phyloP scores from a whole-genome alignment of 2,329 filamentous ascomycete genomes.

The Corynespora cassiicola region DNA sequence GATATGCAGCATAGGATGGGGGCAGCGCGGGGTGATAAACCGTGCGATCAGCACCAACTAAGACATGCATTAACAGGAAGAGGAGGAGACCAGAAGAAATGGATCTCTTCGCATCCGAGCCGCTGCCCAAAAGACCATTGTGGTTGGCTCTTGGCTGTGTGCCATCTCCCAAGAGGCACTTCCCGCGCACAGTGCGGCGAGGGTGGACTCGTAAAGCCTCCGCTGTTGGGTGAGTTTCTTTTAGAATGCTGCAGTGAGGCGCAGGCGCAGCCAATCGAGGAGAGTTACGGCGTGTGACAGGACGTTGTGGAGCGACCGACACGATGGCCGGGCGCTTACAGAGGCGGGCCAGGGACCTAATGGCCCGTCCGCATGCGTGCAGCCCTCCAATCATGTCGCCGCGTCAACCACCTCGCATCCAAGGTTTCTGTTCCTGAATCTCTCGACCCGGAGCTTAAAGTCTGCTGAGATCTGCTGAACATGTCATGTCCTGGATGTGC shows the following conservation, averaged over 20 bases:
- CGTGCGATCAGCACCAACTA: slow-evolving; percentile 20
- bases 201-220: slow-evolving; percentile 36
- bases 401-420: slow-evolving; percentile 17
- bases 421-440: no score
- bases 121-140: slow-evolving; percentile 19
- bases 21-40: slow-evolving; percentile 38
- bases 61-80: slow-evolving; percentile 35
- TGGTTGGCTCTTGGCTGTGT: slow-evolving; percentile 35
- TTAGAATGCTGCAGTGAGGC: slow-evolving; percentile 37
- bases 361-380: slow-evolving; percentile 8
- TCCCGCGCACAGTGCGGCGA: slow-evolving; percentile 20
- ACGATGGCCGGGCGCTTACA: slow-evolving; percentile 37
- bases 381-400: slow-evolving; percentile 31
- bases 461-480: no score
- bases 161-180: slow-evolving; percentile 25
- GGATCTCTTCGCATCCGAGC: slow-evolving; percentile 24
- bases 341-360: slow-evolving; percentile 4
- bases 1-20: slow-evolving; percentile 17
- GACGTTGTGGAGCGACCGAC: slow-evolving; percentile 17
- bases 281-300: slow-evolving; percentile 34
- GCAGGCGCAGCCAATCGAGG: slow-evolving; percentile 39
- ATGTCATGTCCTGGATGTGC: no score
- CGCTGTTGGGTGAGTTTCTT: slow-evolving; percentile 31
- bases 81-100: slow-evolving; percentile 19
- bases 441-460: not conserved